Evolutionary conservation across 495 filamentous ascomycete genomes (phyloP).

Genomic region (Podospora appendiculata): DNA sequence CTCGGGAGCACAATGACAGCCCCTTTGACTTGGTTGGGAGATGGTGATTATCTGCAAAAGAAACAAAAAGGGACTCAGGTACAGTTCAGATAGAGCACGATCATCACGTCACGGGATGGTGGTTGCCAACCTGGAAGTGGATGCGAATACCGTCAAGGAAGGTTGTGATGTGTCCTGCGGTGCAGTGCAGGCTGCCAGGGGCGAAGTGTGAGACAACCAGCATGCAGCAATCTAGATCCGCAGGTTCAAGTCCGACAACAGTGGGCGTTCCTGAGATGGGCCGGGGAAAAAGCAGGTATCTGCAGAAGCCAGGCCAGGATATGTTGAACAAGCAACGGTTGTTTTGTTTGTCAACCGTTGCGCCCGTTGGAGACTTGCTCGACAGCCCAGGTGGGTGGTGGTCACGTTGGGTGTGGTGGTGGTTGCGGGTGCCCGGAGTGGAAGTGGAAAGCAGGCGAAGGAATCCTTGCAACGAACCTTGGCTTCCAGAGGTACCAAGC

Average conservation of each 20-base stretch:
- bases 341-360: slow-evolving; percentile 17
- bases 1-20: too few species aligned
- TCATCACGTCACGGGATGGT: too few species aligned
- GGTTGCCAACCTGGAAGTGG: too few species aligned
- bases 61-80: too few species aligned
- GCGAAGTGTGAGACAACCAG: too few species aligned
- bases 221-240: slow-evolving; percentile 4
- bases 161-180: not conserved
- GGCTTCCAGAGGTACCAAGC: too few species aligned
- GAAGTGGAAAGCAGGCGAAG: slow-evolving; percentile 4
- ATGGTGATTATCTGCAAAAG: too few species aligned
- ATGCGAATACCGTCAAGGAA: not conserved
- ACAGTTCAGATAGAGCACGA: too few species aligned
- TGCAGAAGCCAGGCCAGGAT: slow-evolving; percentile 6
- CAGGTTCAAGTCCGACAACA: not conserved
- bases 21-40: too few species aligned
- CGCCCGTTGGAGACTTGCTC: slow-evolving; percentile 4
- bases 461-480: slow-evolving; percentile 11
- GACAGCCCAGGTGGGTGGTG: not conserved
- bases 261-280: slow-evolving; percentile 2
- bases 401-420: not conserved
- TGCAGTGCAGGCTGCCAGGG: too few species aligned
- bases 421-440: not conserved
- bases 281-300: slow-evolving; percentile 2
- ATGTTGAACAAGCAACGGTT: slow-evolving; percentile 11